Evolutionary conservation across 495 filamentous ascomycete genomes (phyloP).

Genomic region (Symbiotaphrina buchneri): DNA sequence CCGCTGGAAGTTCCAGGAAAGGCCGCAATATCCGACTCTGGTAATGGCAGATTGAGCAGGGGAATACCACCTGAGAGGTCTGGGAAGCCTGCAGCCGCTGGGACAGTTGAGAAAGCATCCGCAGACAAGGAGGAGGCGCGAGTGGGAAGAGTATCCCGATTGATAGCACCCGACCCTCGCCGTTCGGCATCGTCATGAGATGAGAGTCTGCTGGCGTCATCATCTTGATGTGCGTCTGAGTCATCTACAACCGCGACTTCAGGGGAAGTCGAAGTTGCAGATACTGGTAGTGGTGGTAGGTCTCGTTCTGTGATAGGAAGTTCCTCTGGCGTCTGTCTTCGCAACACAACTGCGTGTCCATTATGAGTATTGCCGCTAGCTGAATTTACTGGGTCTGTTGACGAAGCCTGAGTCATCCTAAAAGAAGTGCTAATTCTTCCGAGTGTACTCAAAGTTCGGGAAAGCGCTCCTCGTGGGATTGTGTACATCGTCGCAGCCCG

Average conservation of each 20-base stretch:
- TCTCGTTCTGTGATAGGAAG: too few species aligned
- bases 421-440: conserved; percentile 1
- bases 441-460: conserved; percentile 1
- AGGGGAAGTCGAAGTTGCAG: background rate
- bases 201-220: background rate
- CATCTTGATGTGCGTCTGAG: background rate
- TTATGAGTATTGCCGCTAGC: too few species aligned
- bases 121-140: background rate
- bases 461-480: conserved; percentile 1
- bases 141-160: too few species aligned
- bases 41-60: too few species aligned
- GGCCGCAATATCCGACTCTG: too few species aligned
- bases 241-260: background rate
- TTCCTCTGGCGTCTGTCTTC: too few species aligned
- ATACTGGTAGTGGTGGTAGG: background rate
- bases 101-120: background rate
- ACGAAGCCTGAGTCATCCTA: too few species aligned
- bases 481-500: conserved; percentile 1
- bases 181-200: background rate
- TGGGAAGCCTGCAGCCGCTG: too few species aligned
- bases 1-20: background rate
- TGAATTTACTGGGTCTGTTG: too few species aligned
- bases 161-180: too few species aligned
- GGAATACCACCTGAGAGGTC: too few species aligned
- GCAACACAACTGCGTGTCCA: too few species aligned